Base-by-base conservation (phyloP, 2,329 filamentous ascomycete species). In the Xylaria sp. region DNA sequence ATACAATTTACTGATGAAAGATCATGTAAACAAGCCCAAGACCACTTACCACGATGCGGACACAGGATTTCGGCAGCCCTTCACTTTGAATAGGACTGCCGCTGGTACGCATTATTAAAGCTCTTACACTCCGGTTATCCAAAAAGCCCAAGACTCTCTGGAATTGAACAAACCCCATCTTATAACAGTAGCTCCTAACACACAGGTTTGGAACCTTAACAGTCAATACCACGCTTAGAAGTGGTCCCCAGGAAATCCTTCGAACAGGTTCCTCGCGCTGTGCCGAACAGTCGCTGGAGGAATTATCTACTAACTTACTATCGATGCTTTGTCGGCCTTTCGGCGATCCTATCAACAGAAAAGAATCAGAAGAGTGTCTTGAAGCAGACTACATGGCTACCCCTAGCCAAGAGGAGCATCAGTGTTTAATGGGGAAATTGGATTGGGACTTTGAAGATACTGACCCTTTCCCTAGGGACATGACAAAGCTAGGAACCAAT, bases 371-470 rank as follows among this genome's bases (percentile, higher is more conserved):
- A 6, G 17, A 48, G 20, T 26, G 1, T 4, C 13, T n/a, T 28
- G 7, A 31, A 13, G 4, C 11, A 31, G 15, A 17, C 17, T 28
- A n/a, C 4, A 13, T 9, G 23, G 17, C 56, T 17, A 9, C 15
- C 17, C 7, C 15, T 11, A 20, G 9, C 7, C 38, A 10, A 58
- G 17, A 36, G 2, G 57, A 36, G 9, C 17, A 23, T 10, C 40
- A 17, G 26, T 46, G 26, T 10, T 20, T 23, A 46, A 48, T 48
- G 26, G 57, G 33, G 40, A 36, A 20, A 36, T 40, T 36, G 28
- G 42, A 36, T 20, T 59, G 57, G 57, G 42, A 59, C 15, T 59
- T 59, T 23, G 57, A 59, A 23, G 42, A 59, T 17, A 9, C n/a
- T 36, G 23, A 28, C 10, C 28, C 42, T 48, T 59, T 36, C 17